These are phyloP conservation scores for Phyllosticta capitalensis DNA, from an alignment of 2,329 filamentous ascomycete genomes.

Conservation along the genomic window DNA sequence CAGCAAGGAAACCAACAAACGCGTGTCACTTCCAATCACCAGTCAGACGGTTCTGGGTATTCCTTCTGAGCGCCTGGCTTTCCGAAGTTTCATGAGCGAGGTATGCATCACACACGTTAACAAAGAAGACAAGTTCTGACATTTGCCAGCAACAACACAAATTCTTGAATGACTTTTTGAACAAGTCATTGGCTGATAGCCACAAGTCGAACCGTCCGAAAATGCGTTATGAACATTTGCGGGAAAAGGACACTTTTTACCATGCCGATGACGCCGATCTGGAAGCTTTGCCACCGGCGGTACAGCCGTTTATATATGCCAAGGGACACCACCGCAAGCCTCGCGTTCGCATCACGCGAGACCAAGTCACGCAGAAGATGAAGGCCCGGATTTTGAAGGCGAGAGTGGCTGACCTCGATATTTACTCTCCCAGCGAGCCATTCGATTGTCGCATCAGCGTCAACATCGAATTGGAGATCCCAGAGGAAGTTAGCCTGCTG, in stretches of 20 bases:
- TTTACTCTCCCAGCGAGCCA: slow-evolving; percentile 65
- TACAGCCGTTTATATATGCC: slow-evolving; percentile 20
- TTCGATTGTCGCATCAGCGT: slow-evolving; percentile 92
- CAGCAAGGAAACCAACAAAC: slow-evolving; percentile 59
- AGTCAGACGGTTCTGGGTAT: slow-evolving; percentile 48
- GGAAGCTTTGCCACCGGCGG: slow-evolving; percentile 39
- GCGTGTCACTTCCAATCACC: slow-evolving; percentile 56
- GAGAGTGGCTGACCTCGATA: slow-evolving; percentile 77
- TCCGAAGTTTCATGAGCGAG: slow-evolving; percentile 68
- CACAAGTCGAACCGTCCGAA: slow-evolving; percentile 43
- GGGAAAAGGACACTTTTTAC: slow-evolving; percentile 74
- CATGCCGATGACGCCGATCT: slow-evolving; percentile 17
- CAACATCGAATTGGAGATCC: slow-evolving; percentile 84
- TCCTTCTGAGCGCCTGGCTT: slow-evolving; percentile 47
- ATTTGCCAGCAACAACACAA: slow-evolving; percentile 62
- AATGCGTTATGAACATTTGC: slow-evolving; percentile 72
- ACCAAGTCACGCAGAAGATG: slow-evolving; percentile 60
- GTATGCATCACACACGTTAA: slow-evolving; percentile 22
- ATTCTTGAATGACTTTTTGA: slow-evolving; percentile 75
- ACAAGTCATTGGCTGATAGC: slow-evolving; percentile 50
- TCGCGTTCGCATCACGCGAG: slow-evolving; percentile 52
- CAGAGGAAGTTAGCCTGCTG: slow-evolving; percentile 37
- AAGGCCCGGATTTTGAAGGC: slow-evolving; percentile 84
- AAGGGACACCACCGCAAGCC: slow-evolving; percentile 14
- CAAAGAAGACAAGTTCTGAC: neutral